Evolutionary conservation across 768 basidiomycete species (phyloP).

Genomic region (Infundibulicybe gibba): DNA sequence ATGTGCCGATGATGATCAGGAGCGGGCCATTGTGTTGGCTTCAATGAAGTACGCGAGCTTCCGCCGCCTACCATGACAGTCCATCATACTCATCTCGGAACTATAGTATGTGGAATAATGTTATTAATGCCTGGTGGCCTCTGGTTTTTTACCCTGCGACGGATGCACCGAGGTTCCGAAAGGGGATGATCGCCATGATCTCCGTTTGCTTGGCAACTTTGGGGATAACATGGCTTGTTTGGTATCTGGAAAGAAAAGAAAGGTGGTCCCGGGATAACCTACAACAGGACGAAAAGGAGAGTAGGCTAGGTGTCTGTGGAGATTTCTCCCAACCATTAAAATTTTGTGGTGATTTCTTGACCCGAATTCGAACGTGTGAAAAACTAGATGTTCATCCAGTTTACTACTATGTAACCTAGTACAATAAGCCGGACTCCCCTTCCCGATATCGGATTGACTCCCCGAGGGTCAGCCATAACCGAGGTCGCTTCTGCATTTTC

Average conservation of each 20-base stretch:
- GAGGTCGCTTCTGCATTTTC: no score
- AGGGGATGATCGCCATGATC: conserved; percentile 70
- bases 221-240: conserved; percentile 50
- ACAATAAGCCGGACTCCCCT: no score
- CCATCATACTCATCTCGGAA: neutral
- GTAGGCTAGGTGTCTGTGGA: neutral
- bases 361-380: no score
- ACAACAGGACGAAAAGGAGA: neutral
- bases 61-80: neutral
- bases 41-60: conserved; percentile 60
- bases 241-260: conserved; percentile 45
- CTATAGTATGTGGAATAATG: conserved; percentile 65
- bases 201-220: conserved; percentile 55
- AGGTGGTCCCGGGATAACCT: conserved; percentile 6
- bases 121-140: conserved; percentile 67
- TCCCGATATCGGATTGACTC: no score
- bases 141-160: conserved; percentile 72
- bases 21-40: conserved; percentile 65
- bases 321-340: neutral
- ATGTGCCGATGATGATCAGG: conserved; percentile 66
- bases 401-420: no score
- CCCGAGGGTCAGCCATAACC: no score
- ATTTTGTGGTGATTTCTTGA: neutral
- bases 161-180: conserved; percentile 63
- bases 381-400: no score